Evolutionary conservation across 441 rosid genomes (phyloP).

Genomic region (Bocquillonia castaneifolia): DNA sequence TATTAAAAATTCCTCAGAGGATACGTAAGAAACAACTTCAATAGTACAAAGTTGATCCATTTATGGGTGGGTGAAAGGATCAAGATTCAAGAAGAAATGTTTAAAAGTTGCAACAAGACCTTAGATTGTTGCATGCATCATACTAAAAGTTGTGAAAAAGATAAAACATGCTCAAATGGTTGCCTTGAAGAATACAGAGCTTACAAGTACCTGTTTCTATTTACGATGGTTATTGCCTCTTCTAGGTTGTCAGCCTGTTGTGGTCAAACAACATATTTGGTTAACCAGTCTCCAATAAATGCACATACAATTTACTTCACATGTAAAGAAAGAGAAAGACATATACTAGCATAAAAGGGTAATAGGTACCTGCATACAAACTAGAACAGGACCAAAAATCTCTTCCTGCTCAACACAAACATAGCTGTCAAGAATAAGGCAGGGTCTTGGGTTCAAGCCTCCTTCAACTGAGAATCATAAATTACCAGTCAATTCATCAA

Average conservation of each 20-base stretch:
- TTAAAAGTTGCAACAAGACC: constrained; percentile 7
- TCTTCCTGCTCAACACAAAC: constrained; percentile 49
- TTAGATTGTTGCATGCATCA: constrained; percentile 8
- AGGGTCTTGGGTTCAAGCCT: constrained; percentile 31
- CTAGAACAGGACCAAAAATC: constrained; percentile 45
- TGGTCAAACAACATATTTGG: constrained; percentile 15
- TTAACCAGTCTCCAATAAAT: constrained; percentile 14
- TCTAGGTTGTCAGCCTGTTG: constrained; percentile 43
- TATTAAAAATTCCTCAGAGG: neutral
- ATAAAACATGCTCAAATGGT: constrained; percentile 12
- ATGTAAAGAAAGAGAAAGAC: constrained; percentile 2
- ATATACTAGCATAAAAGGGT: too few species aligned
- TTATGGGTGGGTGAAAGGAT: neutral
- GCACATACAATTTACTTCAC: neutral
- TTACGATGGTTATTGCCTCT: constrained; percentile 42
- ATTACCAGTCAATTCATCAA: constrained; percentile 21
- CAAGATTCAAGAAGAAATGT: neutral
- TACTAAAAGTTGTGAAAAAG: neutral
- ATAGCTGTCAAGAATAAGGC: constrained; percentile 28
- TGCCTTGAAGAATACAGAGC: constrained; percentile 11
- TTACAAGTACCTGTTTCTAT: constrained; percentile 36
- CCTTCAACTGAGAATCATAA: constrained; percentile 32
- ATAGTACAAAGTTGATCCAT: neutral
- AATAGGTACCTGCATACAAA: constrained; percentile 44
- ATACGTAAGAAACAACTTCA: neutral